Percentiles rank a stretch among this genome's conserved stretches.
phyloP scores from a whole-genome alignment of 1,284 basidiomycete genomes.

The Psilocybe mexicana region DNA sequence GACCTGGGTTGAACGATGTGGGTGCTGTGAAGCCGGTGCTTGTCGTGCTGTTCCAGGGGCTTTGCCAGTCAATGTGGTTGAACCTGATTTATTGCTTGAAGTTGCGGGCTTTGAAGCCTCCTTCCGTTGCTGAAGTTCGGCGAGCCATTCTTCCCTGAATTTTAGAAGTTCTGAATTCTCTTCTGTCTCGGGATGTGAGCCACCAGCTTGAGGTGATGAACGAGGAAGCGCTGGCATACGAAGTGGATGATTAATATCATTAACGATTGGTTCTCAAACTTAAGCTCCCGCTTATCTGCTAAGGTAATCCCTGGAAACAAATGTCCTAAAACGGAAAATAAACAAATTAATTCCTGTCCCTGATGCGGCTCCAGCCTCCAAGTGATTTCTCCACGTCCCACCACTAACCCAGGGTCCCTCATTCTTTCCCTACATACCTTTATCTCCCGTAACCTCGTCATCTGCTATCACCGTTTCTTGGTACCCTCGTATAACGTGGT shows the following conservation, averaged over 20 bases:
- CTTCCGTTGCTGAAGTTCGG: conserved; percentile 57
- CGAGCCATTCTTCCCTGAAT: conserved; percentile 77
- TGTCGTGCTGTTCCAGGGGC: not conserved
- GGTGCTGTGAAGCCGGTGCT: not conserved
- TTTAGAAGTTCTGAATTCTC: conserved; percentile 52
- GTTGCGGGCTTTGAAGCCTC: conserved; percentile 7
- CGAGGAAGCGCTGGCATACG: conserved; percentile 21
- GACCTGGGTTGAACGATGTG: no score
- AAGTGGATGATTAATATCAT: conserved; percentile 8
- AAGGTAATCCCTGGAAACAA: conserved; percentile 9
- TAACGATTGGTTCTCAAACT: conserved; percentile 1
- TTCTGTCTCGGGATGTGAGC: conserved; percentile 22
- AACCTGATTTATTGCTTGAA: not conserved
- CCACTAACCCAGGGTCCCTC: conserved; percentile 7
- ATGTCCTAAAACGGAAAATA: conserved; percentile 7
- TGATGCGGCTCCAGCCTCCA: not conserved
- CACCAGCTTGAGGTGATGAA: conserved; percentile 11
- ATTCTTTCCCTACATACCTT: conserved; percentile 13
- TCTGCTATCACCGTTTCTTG: not conserved
- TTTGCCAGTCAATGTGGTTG: not conserved
- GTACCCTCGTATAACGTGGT: not conserved
- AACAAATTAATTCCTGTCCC: not conserved
- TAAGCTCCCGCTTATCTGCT: conserved; percentile 22
- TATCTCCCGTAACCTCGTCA: not conserved
- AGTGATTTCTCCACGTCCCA: conserved; percentile 12